A percentile compares a stretch with the other conserved stretches of the same genome.
These are phyloP conservation scores for Coniochaeta prunicola DNA, from an alignment of 2,329 filamentous ascomycete species.

Conservation along the genomic window DNA sequence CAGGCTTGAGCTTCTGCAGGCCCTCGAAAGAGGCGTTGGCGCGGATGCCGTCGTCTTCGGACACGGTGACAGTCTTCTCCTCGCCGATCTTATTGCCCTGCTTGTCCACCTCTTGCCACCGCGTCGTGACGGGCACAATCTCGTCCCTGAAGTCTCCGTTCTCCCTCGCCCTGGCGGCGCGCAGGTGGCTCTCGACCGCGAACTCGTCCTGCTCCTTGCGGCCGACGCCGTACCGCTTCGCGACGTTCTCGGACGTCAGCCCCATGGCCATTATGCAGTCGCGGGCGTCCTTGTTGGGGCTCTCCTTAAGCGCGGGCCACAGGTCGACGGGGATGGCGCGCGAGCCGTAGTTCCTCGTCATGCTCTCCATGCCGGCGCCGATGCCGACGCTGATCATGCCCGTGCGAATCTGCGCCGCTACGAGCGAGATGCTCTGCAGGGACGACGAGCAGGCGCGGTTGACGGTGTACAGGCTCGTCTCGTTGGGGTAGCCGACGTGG, in stretches of 20 bases:
- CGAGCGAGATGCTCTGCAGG: constrained; percentile 66
- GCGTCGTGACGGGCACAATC: constrained; percentile 72
- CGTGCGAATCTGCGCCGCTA: constrained; percentile 68
- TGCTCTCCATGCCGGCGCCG: constrained; percentile 90
- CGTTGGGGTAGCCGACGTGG: constrained; percentile 68
- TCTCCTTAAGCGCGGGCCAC: constrained; percentile 67
- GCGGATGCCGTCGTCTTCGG: constrained; percentile 77
- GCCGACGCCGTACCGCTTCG: constrained; percentile 64
- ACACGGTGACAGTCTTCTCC: constrained; percentile 57
- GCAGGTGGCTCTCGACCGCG: constrained; percentile 65
- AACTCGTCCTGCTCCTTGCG: constrained; percentile 78
- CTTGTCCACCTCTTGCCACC: constrained; percentile 46
- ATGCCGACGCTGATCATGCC: constrained; percentile 69
- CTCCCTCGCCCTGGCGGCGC: constrained; percentile 63
- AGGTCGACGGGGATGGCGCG: constrained; percentile 77
- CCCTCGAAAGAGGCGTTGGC: constrained; percentile 60
- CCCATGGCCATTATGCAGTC: constrained; percentile 97
- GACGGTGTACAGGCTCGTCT: constrained; percentile 74
- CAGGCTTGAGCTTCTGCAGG: constrained; percentile 75
- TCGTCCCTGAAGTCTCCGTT: constrained; percentile 67
- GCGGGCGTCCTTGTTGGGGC: constrained; percentile 56
- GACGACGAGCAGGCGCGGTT: constrained; percentile 82
- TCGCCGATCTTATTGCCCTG: constrained; percentile 35
- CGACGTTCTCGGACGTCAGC: constrained; percentile 82
- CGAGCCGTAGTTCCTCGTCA: constrained; percentile 84